Evolutionary conservation across 345 rosid genomes (phyloP).

Genomic region (Dovyalis caffra): DNA sequence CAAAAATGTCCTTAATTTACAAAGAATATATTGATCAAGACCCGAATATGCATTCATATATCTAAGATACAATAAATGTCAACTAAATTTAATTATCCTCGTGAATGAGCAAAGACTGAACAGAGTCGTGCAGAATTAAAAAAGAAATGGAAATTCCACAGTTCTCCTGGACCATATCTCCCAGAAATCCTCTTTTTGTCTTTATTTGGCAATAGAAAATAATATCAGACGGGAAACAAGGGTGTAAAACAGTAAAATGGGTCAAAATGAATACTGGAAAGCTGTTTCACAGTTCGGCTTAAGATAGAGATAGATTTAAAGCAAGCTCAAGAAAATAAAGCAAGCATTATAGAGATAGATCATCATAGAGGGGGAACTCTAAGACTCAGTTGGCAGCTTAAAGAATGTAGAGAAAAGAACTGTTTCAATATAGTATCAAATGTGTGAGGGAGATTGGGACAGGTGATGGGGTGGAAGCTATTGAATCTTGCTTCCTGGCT

Average conservation of each 20-base stretch:
- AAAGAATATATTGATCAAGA: neutral
- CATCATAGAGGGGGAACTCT: neutral
- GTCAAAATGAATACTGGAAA: neutral
- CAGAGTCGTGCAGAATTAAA: neutral
- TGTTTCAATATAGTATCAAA: neutral
- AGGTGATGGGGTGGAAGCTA: neutral
- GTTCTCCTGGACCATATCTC: neutral
- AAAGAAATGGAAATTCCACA: neutral
- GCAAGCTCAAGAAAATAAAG: neutral
- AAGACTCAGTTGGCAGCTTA: neutral
- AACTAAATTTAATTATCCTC: neutral
- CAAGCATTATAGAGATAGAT: neutral
- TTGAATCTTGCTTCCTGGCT: neutral
- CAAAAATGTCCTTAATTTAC: neutral
- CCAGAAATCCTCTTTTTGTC: neutral
- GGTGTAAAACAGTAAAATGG: neutral
- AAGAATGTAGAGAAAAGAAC: neutral
- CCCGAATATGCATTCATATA: neutral
- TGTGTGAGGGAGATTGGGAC: neutral
- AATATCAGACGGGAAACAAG: neutral
- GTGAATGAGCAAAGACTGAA: neutral
- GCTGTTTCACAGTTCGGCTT: neutral
- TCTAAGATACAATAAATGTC: neutral
- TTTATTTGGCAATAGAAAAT: neutral
- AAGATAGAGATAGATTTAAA: neutral